These are phyloP conservation scores for Pharus latifolius DNA, from an alignment of 176 grass and related monocot genomes.

Conservation along the genomic window DNA sequence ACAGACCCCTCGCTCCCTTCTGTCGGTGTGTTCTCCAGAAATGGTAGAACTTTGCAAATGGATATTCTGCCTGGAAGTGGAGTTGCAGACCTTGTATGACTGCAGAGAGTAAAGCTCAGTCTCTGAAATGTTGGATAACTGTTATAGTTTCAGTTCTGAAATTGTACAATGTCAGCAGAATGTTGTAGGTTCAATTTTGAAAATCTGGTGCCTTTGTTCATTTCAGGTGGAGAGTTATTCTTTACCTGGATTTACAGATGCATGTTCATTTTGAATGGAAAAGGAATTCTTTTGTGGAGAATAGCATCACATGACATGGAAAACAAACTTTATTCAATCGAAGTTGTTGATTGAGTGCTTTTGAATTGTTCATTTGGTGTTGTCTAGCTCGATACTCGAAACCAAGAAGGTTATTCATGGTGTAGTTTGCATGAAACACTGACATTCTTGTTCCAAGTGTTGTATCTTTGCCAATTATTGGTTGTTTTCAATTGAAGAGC, in stretches of 20 bases:
- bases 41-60: slow-evolving; percentile 47
- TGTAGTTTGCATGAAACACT: background rate
- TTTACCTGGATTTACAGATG: slow-evolving; percentile 7
- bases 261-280: slow-evolving; percentile 9
- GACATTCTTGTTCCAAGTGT: background rate
- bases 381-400: background rate
- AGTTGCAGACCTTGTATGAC: slow-evolving; percentile 54
- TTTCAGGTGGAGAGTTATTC: background rate
- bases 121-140: background rate
- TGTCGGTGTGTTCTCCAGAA: slow-evolving; percentile 46
- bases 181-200: slow-evolving; percentile 8
- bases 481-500: background rate
- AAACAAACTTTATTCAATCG: background rate
- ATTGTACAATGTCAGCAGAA: slow-evolving; percentile 1
- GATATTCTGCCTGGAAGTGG: slow-evolving; percentile 41
- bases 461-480: background rate
- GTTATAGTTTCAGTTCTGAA: background rate
- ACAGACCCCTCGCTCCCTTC: slow-evolving; percentile 40
- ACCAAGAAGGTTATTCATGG: background rate
- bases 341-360: background rate
- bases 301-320: background rate
- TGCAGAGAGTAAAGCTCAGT: background rate
- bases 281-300: background rate
- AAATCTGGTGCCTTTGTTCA: background rate
- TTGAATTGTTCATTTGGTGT: background rate